Evolutionary conservation across 2,329 filamentous ascomycete species (phyloP).

Genomic region (Rugonectria rugulosa): DNA sequence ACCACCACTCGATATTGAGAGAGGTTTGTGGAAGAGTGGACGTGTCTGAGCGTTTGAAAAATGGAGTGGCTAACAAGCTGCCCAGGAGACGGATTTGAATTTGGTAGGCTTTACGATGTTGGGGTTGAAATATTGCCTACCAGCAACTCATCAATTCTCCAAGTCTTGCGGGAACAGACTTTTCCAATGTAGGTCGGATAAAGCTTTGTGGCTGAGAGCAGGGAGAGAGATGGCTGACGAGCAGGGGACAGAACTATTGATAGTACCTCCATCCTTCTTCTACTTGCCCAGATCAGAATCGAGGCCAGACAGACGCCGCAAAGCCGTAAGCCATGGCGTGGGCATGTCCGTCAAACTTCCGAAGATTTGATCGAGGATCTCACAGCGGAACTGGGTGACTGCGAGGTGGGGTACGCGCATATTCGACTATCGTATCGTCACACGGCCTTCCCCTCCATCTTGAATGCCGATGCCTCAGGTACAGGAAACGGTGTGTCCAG

Average conservation of each 20-base stretch:
- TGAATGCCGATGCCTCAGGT: constrained; percentile 25
- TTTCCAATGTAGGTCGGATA: constrained; percentile 49
- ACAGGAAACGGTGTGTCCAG: constrained; percentile 46
- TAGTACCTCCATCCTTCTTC: constrained; percentile 53
- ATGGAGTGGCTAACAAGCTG: constrained; percentile 10
- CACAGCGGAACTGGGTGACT: constrained; percentile 62
- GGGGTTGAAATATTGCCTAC: constrained; percentile 55
- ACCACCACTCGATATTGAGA: constrained; percentile 22
- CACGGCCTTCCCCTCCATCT: constrained; percentile 58
- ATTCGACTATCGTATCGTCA: constrained; percentile 63
- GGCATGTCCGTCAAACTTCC: constrained; percentile 50
- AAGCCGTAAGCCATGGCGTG: constrained; percentile 29
- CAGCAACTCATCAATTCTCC: constrained; percentile 50
- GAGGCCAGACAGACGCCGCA: constrained; percentile 23
- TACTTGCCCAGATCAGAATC: constrained; percentile 57
- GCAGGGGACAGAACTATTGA: constrained; percentile 47
- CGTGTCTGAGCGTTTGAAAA: not conserved
- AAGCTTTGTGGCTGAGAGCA: not conserved
- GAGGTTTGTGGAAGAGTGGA: constrained; percentile 28
- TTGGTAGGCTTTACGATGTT: constrained; percentile 59
- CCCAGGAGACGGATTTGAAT: constrained; percentile 46
- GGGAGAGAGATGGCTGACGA: constrained; percentile 24
- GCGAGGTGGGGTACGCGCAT: constrained; percentile 57
- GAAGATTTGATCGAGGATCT: constrained; percentile 67
- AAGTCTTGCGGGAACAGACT: constrained; percentile 55